Evolutionary conservation across 2,329 filamentous ascomycete genomes (phyloP).

Genomic region (Trichoderma hamatum): DNA sequence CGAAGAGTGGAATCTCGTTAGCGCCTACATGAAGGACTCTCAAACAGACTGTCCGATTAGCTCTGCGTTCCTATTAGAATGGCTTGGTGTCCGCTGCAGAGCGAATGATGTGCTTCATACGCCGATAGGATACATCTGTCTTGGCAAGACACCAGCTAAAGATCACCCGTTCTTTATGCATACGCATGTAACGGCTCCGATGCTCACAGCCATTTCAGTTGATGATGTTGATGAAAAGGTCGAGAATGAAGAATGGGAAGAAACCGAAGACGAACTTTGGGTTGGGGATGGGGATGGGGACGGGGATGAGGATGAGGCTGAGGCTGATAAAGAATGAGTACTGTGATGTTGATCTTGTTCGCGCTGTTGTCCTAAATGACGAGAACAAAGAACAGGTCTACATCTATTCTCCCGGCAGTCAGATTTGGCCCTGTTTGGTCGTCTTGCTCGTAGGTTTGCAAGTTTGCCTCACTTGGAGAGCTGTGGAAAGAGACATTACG

Average conservation of each 20-base stretch:
- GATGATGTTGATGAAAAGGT: neutral
- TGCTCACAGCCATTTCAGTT: too few species aligned
- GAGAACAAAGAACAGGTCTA: too few species aligned
- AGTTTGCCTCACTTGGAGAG: too few species aligned
- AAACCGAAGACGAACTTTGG: neutral
- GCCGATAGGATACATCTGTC: slow-evolving; percentile 59
- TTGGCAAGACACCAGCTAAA: slow-evolving; percentile 48
- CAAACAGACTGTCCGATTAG: neutral
- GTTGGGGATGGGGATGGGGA: neutral
- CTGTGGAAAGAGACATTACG: too few species aligned
- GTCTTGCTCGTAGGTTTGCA: too few species aligned
- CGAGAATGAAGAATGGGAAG: neutral
- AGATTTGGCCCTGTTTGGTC: too few species aligned
- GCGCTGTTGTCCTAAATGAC: too few species aligned
- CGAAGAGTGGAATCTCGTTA: slow-evolving; percentile 47
- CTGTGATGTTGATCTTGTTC: neutral
- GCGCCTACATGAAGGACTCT: slow-evolving; percentile 10
- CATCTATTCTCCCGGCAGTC: too few species aligned
- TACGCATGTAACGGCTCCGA: neutral
- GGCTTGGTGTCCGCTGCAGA: slow-evolving; percentile 56
- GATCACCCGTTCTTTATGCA: slow-evolving; percentile 55
- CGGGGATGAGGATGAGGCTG: neutral
- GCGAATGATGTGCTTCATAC: slow-evolving; percentile 61
- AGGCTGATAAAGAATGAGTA: neutral
- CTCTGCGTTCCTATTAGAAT: slow-evolving; percentile 55